Evolutionary conservation across 768 basidiomycete species (phyloP).

Genomic region (Coprinellus micaceus): DNA sequence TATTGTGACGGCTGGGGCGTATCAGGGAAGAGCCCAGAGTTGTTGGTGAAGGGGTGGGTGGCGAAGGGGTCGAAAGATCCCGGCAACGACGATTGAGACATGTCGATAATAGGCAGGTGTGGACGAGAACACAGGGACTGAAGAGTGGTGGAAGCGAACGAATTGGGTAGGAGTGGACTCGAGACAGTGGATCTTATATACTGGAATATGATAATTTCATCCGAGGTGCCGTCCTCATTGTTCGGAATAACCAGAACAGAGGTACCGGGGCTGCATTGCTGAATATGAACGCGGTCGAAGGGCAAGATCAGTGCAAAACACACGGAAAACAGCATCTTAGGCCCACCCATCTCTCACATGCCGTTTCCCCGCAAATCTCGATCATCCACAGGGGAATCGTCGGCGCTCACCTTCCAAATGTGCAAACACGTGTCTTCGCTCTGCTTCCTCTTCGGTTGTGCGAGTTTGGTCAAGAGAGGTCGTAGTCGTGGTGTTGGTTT

Average conservation of each 20-base stretch:
- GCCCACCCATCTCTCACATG: not conserved
- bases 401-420: slow-evolving; percentile 3
- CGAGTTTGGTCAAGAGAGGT: not conserved
- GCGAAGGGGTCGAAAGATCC: slow-evolving; percentile 57
- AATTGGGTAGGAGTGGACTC: slow-evolving; percentile 9
- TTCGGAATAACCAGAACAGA: slow-evolving; percentile 9
- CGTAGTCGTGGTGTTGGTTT: slow-evolving; percentile 1
- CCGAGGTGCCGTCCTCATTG: slow-evolving; percentile 8
- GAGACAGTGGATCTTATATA: slow-evolving; percentile 13
- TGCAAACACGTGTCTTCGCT: slow-evolving; percentile 9
- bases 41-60: slow-evolving; percentile 56
- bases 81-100: slow-evolving; percentile 32
- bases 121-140: slow-evolving; percentile 3
- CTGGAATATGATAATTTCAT: not conserved
- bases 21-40: slow-evolving; percentile 34
- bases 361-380: slow-evolving; percentile 13
- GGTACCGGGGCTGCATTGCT: slow-evolving; percentile 6
- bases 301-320: slow-evolving; percentile 7
- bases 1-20: slow-evolving; percentile 48
- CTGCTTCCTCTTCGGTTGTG: slow-evolving; percentile 2
- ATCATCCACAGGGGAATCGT: slow-evolving; percentile 9
- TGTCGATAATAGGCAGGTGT: slow-evolving; percentile 14
- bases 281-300: slow-evolving; percentile 4
- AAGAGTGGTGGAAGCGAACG: slow-evolving; percentile 4
- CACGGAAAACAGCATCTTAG: not conserved